phyloP scores from a whole-genome alignment of 768 basidiomycete genomes.

The Xerocomellus amylosporus region DNA sequence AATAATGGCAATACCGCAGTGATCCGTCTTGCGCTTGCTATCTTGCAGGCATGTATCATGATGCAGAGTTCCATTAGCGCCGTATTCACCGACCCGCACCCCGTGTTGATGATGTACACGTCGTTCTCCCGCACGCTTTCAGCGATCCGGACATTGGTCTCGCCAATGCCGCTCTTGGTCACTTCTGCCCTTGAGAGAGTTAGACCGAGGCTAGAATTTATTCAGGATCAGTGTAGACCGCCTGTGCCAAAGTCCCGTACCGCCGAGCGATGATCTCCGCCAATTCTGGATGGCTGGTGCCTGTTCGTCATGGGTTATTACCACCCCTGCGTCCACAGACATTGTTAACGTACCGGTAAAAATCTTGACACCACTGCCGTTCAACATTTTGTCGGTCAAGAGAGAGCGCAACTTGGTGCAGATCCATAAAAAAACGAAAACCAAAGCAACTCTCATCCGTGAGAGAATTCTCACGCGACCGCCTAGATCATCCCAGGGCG shows the following conservation, averaged over 20 bases:
- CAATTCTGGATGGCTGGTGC: conserved; percentile 93
- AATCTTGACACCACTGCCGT: conserved; percentile 56
- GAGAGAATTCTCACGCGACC: background rate
- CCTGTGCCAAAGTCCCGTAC: conserved; percentile 40
- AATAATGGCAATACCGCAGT: conserved; percentile 98
- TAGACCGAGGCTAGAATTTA: conserved; percentile 71
- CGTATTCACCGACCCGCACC: conserved; percentile 83
- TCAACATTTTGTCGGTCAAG: conserved; percentile 42
- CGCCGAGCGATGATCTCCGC: conserved; percentile 91
- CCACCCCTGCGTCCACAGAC: background rate
- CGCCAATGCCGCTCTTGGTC: conserved; percentile 84
- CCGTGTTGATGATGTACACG: conserved; percentile 97
- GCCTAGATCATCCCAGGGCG: background rate
- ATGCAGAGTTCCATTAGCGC: conserved; percentile 98
- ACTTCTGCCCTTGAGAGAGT: conserved; percentile 86
- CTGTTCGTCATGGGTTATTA: conserved; percentile 39
- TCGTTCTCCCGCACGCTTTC: conserved; percentile 98
- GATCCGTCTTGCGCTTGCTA: conserved; percentile 96
- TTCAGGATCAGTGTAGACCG: conserved; percentile 25
- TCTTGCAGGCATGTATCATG: conserved; percentile 99
- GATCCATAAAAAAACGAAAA: conserved; percentile 12
- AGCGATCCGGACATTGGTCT: conserved; percentile 86
- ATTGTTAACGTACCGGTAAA: conserved; percentile 48
- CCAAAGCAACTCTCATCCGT: conserved; percentile 16
- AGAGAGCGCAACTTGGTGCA: conserved; percentile 5